phyloP scores from a whole-genome alignment of 331 rosid genomes.

The Stylosanthes scabra region DNA sequence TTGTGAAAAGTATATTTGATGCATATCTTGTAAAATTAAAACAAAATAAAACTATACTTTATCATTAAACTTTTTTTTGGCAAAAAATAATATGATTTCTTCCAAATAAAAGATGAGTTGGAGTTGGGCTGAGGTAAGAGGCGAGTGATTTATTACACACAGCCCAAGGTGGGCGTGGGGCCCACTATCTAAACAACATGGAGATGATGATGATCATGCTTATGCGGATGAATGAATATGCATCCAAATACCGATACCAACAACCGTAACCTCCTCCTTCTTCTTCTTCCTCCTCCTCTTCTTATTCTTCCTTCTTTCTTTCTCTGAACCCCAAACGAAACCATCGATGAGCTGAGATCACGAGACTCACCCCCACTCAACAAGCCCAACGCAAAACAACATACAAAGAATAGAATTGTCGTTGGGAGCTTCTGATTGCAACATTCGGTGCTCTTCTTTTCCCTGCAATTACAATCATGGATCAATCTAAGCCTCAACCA shows the following conservation, averaged over 20 bases:
- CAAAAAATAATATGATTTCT: too few species aligned
- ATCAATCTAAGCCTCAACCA: background rate
- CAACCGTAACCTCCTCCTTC: background rate
- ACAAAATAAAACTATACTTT: too few species aligned
- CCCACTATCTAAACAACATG: background rate
- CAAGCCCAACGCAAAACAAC: background rate
- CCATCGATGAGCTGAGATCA: background rate
- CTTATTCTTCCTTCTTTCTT: background rate
- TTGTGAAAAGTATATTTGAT: too few species aligned
- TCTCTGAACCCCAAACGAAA: background rate
- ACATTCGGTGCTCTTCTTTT: background rate
- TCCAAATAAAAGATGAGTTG: too few species aligned
- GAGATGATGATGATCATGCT: background rate
- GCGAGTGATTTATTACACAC: background rate
- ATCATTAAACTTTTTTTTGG: too few species aligned
- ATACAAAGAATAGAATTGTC: background rate
- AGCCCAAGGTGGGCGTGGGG: background rate
- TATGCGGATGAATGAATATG: background rate
- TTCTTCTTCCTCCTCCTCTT: background rate
- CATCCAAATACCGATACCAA: background rate
- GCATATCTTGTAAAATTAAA: too few species aligned
- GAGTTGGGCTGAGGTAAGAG: too few species aligned
- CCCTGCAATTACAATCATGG: background rate
- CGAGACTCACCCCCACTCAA: background rate
- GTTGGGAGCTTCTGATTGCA: background rate